Evolutionary conservation across 331 rosid genomes (phyloP), one percentile per base, ranked within the genome.

Genomic region (Stylosanthes scabra): DNA sequence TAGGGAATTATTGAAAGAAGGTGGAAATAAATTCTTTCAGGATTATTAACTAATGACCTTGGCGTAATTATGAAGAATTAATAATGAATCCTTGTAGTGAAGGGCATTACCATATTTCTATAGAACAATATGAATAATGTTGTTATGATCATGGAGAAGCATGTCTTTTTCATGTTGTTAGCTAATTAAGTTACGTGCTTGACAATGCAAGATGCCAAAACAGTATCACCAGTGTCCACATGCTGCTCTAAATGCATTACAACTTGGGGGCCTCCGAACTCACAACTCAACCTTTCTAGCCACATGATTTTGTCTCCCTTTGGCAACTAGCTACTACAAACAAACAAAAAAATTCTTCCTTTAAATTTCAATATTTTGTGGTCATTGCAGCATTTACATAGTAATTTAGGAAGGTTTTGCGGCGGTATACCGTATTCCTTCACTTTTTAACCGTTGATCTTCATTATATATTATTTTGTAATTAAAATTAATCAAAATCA

Each of bases 231-330:
- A 20, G 81, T 14, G 59, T 54, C 75, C 87, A 79, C 87, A 75
- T 83, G 84, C 60, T 20, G 25, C 25, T 20, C 25, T 20, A 20
- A 20, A 20, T 25, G 60, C 83, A 76, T 60, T 74, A 77, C 83
- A 37, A 11, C 49, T 52, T 77, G 74, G 71, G 77, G 58, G 11
- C 1, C 25, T 20, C 25, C 0, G 25, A 20, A 20, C 29, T 78
- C 72, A 59, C 68, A 82, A 81, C 69, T 71, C 51, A 63, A 70
- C 71, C 79, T 46, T 65, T 60, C 14, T 76, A 70, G 54, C 73
- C 93, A 86, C 90, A 80, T 77, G 88, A 41, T 79, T 76, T 68
- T 83, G 84, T 85, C 86, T 68, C 56, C 41, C 10, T 57, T 54
- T 72, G 74, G 63, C 66, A 67, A 52, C 70, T 81, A 63, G 55